Conservation (phyloP, 2,329 filamentous ascomycete genomes). For the Thielaviopsis populi region DNA sequence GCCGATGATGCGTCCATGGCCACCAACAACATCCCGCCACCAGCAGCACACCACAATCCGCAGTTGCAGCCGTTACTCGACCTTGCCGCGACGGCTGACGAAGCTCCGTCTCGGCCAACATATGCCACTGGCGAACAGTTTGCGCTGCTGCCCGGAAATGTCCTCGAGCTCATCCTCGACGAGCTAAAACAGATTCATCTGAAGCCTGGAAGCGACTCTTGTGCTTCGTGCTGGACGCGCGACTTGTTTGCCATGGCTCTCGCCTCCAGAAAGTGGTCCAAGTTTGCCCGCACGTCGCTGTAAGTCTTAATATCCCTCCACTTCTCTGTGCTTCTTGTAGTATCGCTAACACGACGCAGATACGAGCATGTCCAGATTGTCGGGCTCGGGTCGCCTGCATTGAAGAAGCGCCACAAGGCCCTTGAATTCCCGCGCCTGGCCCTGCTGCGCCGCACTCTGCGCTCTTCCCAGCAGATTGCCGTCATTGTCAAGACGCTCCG, state of each 20-base stretch:
- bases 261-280: slow-evolving; percentile 37
- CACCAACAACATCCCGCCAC: slow-evolving; percentile 14
- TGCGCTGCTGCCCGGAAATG: slow-evolving; percentile 41
- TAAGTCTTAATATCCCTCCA: slow-evolving; percentile 24
- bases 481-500: slow-evolving; percentile 42
- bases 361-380: slow-evolving; percentile 45
- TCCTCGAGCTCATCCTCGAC: slow-evolving; percentile 41
- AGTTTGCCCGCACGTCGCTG: slow-evolving; percentile 35
- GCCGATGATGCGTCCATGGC: slow-evolving; percentile 19
- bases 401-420: slow-evolving; percentile 44
- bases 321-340: background rate
- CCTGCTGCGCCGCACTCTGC: slow-evolving; percentile 42
- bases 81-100: slow-evolving; percentile 20
- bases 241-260: slow-evolving; percentile 39
- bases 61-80: slow-evolving; percentile 15
- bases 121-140: slow-evolving; percentile 37
- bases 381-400: slow-evolving; percentile 38
- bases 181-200: slow-evolving; percentile 40
- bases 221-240: slow-evolving; percentile 51
- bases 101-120: slow-evolving; percentile 24
- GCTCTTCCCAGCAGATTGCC: slow-evolving; percentile 38
- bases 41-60: slow-evolving; percentile 15
- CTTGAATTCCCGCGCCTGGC: slow-evolving; percentile 37
- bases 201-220: slow-evolving; percentile 33
- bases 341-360: slow-evolving; percentile 22